These are phyloP conservation scores for Rhizopus sp. DNA, from an alignment of 371 early-diverging fungal species.

Conservation along the genomic window DNA sequence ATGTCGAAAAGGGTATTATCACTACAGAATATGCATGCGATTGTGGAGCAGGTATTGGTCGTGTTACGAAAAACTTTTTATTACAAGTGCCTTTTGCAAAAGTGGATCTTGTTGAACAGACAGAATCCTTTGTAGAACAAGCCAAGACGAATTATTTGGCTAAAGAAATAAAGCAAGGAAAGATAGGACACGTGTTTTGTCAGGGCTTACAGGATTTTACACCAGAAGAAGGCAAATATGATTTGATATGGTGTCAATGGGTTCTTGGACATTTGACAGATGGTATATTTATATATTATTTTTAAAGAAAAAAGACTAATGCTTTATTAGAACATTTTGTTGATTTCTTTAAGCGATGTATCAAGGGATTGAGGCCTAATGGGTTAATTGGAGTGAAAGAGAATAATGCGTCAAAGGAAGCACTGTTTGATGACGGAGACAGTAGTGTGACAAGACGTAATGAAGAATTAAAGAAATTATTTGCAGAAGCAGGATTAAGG, in stretches of 20 bases:
- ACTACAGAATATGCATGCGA: conserved; percentile 61
- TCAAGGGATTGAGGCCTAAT: conserved; percentile 67
- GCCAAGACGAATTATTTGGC: conserved; percentile 64
- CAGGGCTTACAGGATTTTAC: conserved; percentile 82
- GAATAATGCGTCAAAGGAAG: conserved; percentile 70
- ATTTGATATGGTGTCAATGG: conserved; percentile 97
- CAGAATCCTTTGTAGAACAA: conserved; percentile 70
- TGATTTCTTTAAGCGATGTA: conserved; percentile 80
- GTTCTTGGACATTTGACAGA: conserved; percentile 85
- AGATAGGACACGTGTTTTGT: conserved; percentile 65
- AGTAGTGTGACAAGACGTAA: conserved; percentile 88
- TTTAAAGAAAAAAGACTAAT: neutral
- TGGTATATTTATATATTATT: conserved; percentile 35
- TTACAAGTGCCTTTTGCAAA: conserved; percentile 67
- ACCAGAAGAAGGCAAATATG: conserved; percentile 77
- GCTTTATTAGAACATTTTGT: conserved; percentile 72
- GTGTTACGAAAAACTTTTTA: conserved; percentile 88
- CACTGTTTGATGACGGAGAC: conserved; percentile 81
- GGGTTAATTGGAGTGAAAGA: conserved; percentile 92
- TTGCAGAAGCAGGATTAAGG: conserved; percentile 69
- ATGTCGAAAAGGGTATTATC: conserved; percentile 41
- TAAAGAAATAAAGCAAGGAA: conserved; percentile 53
- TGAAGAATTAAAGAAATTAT: conserved; percentile 65
- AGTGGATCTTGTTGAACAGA: conserved; percentile 92
- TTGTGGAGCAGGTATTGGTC: conserved; percentile 95